These are phyloP conservation scores for Suhomyces sp. DNA, from an alignment of 805 yeast species.

Conservation along the genomic window DNA sequence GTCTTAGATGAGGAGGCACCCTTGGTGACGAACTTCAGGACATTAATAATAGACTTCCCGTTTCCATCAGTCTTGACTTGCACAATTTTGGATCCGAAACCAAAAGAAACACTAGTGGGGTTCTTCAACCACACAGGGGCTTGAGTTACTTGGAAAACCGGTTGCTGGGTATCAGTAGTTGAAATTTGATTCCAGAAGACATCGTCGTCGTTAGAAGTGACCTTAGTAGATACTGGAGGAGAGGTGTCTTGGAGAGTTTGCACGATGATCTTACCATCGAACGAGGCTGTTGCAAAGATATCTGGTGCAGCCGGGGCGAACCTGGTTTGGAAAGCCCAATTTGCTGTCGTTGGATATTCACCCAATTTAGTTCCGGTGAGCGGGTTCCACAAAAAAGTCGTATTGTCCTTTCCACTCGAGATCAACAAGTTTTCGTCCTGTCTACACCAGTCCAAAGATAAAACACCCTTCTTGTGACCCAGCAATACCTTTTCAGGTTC, in stretches of 20 bases:
- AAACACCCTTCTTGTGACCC: constrained; percentile 86
- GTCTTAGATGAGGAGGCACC: constrained; percentile 42
- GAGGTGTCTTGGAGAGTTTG: constrained; percentile 89
- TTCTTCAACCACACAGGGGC: constrained; percentile 89
- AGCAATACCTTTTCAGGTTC: constrained; percentile 76
- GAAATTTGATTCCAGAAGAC: constrained; percentile 87
- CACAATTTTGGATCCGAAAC: constrained; percentile 90
- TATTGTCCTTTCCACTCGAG: constrained; percentile 91
- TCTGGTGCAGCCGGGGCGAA: constrained; percentile 92
- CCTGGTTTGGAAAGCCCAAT: constrained; percentile 88
- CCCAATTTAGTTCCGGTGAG: constrained; percentile 68
- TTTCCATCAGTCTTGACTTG: constrained; percentile 43
- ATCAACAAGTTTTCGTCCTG: constrained; percentile 76
- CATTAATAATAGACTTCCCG: constrained; percentile 41
- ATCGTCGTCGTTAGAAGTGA: constrained; percentile 52
- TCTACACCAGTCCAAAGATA: constrained; percentile 91
- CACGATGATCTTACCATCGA: constrained; percentile 76
- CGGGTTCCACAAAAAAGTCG: constrained; percentile 91
- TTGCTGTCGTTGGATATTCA: constrained; percentile 86
- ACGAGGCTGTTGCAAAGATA: constrained; percentile 81
- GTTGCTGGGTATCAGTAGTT: constrained; percentile 66
- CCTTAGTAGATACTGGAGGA: constrained; percentile 49
- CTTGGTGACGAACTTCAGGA: constrained; percentile 43
- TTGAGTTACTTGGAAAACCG: constrained; percentile 67
- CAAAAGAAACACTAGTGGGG: constrained; percentile 76